These are phyloP conservation scores for Fraxinus ornus DNA, from an alignment of 305 asterid species.

Conservation along the genomic window DNA sequence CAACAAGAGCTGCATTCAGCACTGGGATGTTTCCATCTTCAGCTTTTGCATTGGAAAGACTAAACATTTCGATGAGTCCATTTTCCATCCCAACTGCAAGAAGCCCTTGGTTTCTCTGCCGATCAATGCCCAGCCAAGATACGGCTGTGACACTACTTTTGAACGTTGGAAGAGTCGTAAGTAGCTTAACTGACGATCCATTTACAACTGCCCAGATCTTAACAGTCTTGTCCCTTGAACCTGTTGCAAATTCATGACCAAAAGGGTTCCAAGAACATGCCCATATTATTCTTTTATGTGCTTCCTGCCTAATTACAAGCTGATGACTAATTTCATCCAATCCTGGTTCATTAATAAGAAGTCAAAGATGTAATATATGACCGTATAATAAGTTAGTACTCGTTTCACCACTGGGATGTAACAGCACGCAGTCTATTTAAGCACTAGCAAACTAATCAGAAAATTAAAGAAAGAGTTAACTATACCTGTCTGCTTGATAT, in stretches of 20 bases:
- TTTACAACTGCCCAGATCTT: slow-evolving; percentile 71
- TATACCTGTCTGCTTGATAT: slow-evolving; percentile 60
- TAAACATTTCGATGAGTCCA: slow-evolving; percentile 80
- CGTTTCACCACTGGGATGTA: neutral
- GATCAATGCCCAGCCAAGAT: slow-evolving; percentile 69
- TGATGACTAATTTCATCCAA: slow-evolving; percentile 49
- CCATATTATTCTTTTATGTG: slow-evolving; percentile 93
- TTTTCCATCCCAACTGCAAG: slow-evolving; percentile 92
- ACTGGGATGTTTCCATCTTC: slow-evolving; percentile 24
- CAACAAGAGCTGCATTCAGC: slow-evolving; percentile 42
- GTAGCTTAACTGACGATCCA: slow-evolving; percentile 58
- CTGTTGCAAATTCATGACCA: slow-evolving; percentile 83
- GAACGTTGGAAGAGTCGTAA: slow-evolving; percentile 61
- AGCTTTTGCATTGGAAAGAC: slow-evolving; percentile 31
- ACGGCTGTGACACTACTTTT: slow-evolving; percentile 74
- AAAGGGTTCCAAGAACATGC: slow-evolving; percentile 91
- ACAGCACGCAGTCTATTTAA: neutral
- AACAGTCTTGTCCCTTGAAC: slow-evolving; percentile 91
- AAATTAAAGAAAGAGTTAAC: neutral
- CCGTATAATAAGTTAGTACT: neutral
- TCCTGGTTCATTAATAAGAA: slow-evolving; percentile 38
- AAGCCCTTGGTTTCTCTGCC: slow-evolving; percentile 49
- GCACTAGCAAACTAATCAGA: neutral
- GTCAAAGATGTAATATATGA: neutral
- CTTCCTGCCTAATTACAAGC: slow-evolving; percentile 68